A percentile compares a stretch with the other conserved stretches of the same genome.
Conservation (phyloP, 495 filamentous ascomycete genomes). For the Penicillium bovifimosum region DNA sequence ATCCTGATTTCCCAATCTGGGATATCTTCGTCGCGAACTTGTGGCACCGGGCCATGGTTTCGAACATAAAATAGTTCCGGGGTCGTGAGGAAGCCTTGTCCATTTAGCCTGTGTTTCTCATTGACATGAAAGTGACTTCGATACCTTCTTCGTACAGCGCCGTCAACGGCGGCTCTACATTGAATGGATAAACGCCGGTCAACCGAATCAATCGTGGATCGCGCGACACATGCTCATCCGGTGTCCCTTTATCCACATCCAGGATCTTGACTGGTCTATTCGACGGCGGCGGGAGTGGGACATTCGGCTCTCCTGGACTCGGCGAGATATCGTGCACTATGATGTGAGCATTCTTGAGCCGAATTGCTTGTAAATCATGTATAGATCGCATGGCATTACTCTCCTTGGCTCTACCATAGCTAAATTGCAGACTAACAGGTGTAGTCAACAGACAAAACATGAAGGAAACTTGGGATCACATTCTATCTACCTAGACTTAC, state of each 20-base stretch:
- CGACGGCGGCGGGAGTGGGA: conserved; percentile 73
- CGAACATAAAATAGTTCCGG: conserved; percentile 95
- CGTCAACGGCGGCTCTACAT: conserved; percentile 82
- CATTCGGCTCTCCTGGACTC: conserved; percentile 30
- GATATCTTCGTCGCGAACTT: conserved; percentile 65
- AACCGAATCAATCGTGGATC: conserved; percentile 83
- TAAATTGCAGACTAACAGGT: neutral
- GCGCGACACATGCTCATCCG: conserved; percentile 78
- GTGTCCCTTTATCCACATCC: conserved; percentile 72
- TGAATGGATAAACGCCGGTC: conserved; percentile 91
- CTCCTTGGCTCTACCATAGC: neutral
- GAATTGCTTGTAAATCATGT: conserved; percentile 4
- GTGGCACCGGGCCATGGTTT: conserved; percentile 86
- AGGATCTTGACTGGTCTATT: conserved; percentile 58
- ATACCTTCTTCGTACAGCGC: conserved; percentile 72
- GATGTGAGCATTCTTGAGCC: conserved; percentile 23
- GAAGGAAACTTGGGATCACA: no score
- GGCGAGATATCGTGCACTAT: conserved; percentile 24
- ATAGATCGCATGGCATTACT: neutral
- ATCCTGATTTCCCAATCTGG: conserved; percentile 80
- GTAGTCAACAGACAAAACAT: no score
- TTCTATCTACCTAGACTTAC: no score
- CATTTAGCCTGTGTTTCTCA: neutral
- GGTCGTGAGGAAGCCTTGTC: conserved; percentile 71
- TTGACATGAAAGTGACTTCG: no score